These are phyloP conservation scores for Ganoderma sinense DNA, from an alignment of 1,284 basidiomycete species.

Conservation along the genomic window DNA sequence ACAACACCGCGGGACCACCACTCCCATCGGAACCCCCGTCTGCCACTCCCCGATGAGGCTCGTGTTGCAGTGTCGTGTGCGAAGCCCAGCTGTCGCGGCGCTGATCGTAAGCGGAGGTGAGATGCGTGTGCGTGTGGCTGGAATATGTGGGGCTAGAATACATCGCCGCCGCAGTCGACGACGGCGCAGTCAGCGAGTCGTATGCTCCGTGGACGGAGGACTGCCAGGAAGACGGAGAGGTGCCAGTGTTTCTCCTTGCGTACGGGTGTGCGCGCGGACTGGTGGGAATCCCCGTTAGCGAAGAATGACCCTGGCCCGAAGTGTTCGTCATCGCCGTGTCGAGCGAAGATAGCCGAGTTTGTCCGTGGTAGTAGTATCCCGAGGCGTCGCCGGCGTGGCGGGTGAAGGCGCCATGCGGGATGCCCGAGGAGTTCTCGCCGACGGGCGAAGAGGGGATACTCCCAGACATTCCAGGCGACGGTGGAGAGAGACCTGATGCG, in stretches of 20 bases:
- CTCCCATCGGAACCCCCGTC: constrained; percentile 28
- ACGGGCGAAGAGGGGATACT: constrained; percentile 29
- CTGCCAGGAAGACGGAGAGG: constrained; percentile 32
- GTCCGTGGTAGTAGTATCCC: constrained; percentile 31
- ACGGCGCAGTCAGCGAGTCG: constrained; percentile 25
- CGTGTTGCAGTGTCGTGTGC: constrained; percentile 28
- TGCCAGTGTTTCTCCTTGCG: constrained; percentile 20
- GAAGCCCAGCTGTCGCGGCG: constrained; percentile 34
- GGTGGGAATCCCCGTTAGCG: constrained; percentile 23
- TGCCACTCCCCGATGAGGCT: constrained; percentile 26
- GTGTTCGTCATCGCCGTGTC: constrained; percentile 26
- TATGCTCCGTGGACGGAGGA: constrained; percentile 21
- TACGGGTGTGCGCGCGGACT: constrained; percentile 28
- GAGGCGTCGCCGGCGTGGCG: constrained; percentile 30
- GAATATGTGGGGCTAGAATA: constrained; percentile 27
- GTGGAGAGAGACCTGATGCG: constrained; percentile 27
- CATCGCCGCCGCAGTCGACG: constrained; percentile 26
- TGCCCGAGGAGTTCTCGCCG: constrained; percentile 36
- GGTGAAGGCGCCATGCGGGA: constrained; percentile 33
- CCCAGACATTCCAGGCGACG: constrained; percentile 22
- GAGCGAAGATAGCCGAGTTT: constrained; percentile 25
- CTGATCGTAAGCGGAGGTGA: constrained; percentile 29
- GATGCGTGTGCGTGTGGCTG: constrained; percentile 23
- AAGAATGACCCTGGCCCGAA: constrained; percentile 21
- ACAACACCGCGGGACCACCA: constrained; percentile 25